A percentile compares a stretch with the other conserved stretches of the same genome.
Conservation (phyloP, 2,329 filamentous ascomycete species). For the Colletotrichum chrysophilum region DNA sequence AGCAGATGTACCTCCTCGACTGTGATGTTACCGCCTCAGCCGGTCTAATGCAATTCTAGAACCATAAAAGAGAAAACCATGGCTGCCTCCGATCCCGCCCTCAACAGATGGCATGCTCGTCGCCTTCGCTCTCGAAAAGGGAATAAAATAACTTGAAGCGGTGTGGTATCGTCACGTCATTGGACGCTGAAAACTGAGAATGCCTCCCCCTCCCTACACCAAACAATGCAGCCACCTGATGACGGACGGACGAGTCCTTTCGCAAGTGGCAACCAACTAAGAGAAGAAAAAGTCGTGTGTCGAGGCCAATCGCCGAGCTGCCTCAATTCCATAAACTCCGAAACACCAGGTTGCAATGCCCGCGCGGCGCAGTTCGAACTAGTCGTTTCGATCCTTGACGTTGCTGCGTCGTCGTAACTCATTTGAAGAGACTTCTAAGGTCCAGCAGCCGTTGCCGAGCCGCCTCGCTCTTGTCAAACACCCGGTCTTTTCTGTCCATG, state of each 20-base stretch:
- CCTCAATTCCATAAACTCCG: background rate
- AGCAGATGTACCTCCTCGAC: background rate
- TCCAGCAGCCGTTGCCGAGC: slow-evolving; percentile 68
- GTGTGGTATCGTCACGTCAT: slow-evolving; percentile 16
- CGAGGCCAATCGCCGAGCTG: background rate
- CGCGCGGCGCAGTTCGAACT: background rate
- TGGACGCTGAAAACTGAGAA: slow-evolving; percentile 5
- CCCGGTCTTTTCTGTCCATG: slow-evolving; percentile 69
- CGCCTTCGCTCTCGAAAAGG: slow-evolving; percentile 12
- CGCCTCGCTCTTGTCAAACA: slow-evolving; percentile 54
- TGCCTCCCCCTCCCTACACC: slow-evolving; percentile 2
- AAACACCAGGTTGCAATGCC: slow-evolving; percentile 7
- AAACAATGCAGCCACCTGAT: background rate
- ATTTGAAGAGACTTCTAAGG: slow-evolving; percentile 63
- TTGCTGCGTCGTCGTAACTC: slow-evolving; percentile 13
- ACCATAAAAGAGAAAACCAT: background rate
- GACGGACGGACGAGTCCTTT: background rate
- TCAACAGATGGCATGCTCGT: slow-evolving; percentile 14
- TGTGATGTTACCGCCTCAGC: background rate
- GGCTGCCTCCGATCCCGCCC: background rate
- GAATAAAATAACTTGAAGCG: background rate
- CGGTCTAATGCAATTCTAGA: slow-evolving; percentile 19
- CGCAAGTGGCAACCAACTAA: background rate
- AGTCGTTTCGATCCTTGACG: background rate
- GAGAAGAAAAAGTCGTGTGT: background rate